phyloP scores from a whole-genome alignment of 2,329 filamentous ascomycete species.

The Trichoderma arundinaceum region DNA sequence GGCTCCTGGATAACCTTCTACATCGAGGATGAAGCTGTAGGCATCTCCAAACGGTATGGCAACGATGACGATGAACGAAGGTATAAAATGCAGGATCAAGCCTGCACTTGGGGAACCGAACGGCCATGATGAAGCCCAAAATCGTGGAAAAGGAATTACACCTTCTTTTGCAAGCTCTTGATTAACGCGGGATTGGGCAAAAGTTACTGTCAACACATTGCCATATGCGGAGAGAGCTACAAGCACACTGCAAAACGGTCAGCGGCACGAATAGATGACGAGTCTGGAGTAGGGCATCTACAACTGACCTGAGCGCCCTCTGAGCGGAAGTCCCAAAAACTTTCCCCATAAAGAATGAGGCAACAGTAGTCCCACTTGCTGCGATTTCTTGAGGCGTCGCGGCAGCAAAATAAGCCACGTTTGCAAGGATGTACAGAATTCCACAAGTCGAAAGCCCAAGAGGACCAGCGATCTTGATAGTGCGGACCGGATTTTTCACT shows the following conservation, averaged over 20 bases:
- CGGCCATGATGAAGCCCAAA: conserved; percentile 34
- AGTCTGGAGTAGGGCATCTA: neutral
- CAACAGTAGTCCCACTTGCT: conserved; percentile 34
- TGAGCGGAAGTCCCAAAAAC: conserved; percentile 33
- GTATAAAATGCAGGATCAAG: conserved; percentile 34
- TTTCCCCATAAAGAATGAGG: conserved; percentile 34
- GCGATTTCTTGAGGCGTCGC: conserved; percentile 33
- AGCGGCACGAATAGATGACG: neutral
- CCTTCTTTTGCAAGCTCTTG: conserved; percentile 35
- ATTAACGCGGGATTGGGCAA: conserved; percentile 34
- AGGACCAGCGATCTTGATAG: conserved; percentile 34
- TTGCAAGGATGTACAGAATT: conserved; percentile 33
- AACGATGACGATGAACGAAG: conserved; percentile 35
- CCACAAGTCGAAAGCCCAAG: conserved; percentile 34
- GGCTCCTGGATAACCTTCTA: conserved; percentile 32
- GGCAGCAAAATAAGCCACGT: conserved; percentile 34
- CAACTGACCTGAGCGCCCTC: conserved; percentile 32
- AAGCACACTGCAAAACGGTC: conserved; percentile 29
- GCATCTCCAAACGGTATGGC: conserved; percentile 35
- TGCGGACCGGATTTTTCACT: conserved; percentile 33
- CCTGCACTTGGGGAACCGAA: conserved; percentile 33
- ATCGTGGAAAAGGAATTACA: conserved; percentile 32
- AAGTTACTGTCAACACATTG: conserved; percentile 34
- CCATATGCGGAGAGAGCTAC: conserved; percentile 34
- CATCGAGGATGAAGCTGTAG: conserved; percentile 34